A percentile compares a stretch with the other conserved stretches of the same genome.
Conservation (phyloP, 805 yeast genomes). For the Ogataea chonburiensis region DNA sequence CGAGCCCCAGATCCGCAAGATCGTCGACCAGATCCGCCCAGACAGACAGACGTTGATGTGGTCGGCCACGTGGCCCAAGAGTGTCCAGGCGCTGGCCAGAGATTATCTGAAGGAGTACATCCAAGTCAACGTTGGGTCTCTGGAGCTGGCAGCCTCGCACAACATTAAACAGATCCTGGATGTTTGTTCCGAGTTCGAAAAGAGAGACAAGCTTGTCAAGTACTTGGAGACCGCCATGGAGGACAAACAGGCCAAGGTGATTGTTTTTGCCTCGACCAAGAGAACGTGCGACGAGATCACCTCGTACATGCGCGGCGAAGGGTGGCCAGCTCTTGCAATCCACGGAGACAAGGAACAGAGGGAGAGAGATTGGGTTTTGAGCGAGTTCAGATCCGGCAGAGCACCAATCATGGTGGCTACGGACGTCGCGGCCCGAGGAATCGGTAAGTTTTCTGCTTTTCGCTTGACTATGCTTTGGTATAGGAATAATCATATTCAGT, state of each 20-base stretch:
- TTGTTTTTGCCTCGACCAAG: conserved; percentile 94
- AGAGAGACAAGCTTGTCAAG: conserved; percentile 84
- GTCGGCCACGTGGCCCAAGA: conserved; percentile 99
- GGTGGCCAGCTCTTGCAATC: conserved; percentile 98
- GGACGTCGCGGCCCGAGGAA: conserved; percentile 99
- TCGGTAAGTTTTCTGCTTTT: conserved; percentile 69
- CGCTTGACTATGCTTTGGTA: conserved; percentile 13
- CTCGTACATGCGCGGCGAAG: conserved; percentile 86
- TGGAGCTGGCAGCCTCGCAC: conserved; percentile 95
- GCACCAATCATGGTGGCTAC: conserved; percentile 98
- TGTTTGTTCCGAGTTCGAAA: conserved; percentile 87
- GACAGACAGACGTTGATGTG: conserved; percentile 99
- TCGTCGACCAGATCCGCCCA: conserved; percentile 94
- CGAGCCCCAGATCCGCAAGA: conserved; percentile 98
- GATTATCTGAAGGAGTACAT: conserved; percentile 92
- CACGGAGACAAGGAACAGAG: conserved; percentile 98
- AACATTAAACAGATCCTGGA: conserved; percentile 92
- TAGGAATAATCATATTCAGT: conserved; percentile 12
- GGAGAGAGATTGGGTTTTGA: conserved; percentile 98
- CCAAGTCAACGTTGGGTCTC: conserved; percentile 95
- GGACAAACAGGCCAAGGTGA: conserved; percentile 69
- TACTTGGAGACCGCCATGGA: conserved; percentile 80
- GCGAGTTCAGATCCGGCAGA: conserved; percentile 88
- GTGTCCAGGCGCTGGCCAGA: conserved; percentile 87
- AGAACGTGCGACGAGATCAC: conserved; percentile 97